These are phyloP conservation scores for Dalbergia oliveri DNA, from an alignment of 306 rosid species.

Conservation along the genomic window DNA sequence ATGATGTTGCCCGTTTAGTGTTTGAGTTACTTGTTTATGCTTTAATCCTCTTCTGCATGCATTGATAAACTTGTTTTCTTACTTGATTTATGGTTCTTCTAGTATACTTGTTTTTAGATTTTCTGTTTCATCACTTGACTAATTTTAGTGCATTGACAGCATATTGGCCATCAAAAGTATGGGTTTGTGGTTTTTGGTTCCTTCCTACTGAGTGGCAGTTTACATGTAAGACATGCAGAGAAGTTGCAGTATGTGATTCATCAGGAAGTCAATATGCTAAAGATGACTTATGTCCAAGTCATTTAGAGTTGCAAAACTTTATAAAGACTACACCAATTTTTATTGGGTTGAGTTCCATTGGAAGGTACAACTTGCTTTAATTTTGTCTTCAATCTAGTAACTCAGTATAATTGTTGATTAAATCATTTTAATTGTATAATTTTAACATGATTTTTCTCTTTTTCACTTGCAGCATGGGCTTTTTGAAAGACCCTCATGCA, in stretches of 20 bases:
- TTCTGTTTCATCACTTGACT: slow-evolving; percentile 37
- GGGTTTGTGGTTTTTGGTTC: slow-evolving; percentile 88
- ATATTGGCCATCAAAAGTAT: slow-evolving; percentile 78
- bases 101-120: slow-evolving; percentile 7
- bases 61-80: slow-evolving; percentile 18
- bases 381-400: slow-evolving; percentile 32
- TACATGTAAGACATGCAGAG: slow-evolving; percentile 74
- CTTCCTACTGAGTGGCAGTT: slow-evolving; percentile 81
- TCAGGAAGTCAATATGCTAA: slow-evolving; percentile 47
- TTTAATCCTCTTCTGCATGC: slow-evolving; percentile 12
- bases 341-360: slow-evolving; percentile 80
- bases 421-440: slow-evolving; percentile 4
- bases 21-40: slow-evolving; percentile 21
- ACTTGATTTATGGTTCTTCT: slow-evolving; percentile 23
- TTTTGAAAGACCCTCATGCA: slow-evolving; percentile 64
- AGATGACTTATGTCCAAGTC: slow-evolving; percentile 62
- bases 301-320: slow-evolving; percentile 65
- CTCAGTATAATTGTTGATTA: not conserved
- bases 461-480: slow-evolving; percentile 80
- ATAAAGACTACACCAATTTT: slow-evolving; percentile 64
- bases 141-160: slow-evolving; percentile 53
- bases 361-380: slow-evolving; percentile 63
- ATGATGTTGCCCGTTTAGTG: slow-evolving; percentile 16
- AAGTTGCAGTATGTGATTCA: slow-evolving; percentile 52
- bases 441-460: slow-evolving; percentile 37